Conservation (phyloP, 2,329 filamentous ascomycete genomes). For the Cytospora piceicola region DNA sequence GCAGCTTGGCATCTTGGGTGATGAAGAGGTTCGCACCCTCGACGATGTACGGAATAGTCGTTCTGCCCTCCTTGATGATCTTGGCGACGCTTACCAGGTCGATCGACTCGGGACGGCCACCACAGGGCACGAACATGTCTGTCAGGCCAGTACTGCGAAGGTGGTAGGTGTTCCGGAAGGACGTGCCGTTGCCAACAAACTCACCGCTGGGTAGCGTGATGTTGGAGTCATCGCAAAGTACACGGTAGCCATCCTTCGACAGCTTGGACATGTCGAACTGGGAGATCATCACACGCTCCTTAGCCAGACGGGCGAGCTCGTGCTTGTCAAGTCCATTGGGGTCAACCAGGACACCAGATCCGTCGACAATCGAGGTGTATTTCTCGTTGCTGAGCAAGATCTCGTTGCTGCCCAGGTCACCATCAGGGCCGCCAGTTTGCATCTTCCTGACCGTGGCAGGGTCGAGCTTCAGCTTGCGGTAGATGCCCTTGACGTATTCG, state of each 20-base stretch:
- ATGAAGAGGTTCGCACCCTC: constrained; percentile 99
- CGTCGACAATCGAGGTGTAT: constrained; percentile 95
- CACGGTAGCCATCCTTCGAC: constrained; percentile 84
- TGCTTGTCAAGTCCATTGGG: constrained; percentile 84
- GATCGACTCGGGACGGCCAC: constrained; percentile 94
- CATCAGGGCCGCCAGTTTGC: constrained; percentile 96
- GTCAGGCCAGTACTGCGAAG: constrained; percentile 76
- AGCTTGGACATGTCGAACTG: constrained; percentile 86
- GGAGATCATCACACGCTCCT: constrained; percentile 84
- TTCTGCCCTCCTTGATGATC: constrained; percentile 89
- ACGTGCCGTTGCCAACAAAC: constrained; percentile 84
- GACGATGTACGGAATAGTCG: constrained; percentile 88
- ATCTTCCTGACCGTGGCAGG: constrained; percentile 85
- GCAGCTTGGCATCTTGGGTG: constrained; percentile 95
- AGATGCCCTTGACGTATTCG: constrained; percentile 95
- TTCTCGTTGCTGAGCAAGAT: constrained; percentile 95
- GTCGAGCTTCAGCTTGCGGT: constrained; percentile 92
- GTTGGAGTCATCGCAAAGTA: constrained; percentile 89
- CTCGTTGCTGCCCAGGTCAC: constrained; percentile 96
- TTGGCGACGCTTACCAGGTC: constrained; percentile 86
- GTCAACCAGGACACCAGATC: constrained; percentile 91
- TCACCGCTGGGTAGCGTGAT: constrained; percentile 87
- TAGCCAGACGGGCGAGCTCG: constrained; percentile 84
- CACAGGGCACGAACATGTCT: constrained; percentile 93
- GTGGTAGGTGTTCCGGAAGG: constrained; percentile 98